Conservation (phyloP, 345 rosid species). For the Cardamine resedifolia region DNA sequence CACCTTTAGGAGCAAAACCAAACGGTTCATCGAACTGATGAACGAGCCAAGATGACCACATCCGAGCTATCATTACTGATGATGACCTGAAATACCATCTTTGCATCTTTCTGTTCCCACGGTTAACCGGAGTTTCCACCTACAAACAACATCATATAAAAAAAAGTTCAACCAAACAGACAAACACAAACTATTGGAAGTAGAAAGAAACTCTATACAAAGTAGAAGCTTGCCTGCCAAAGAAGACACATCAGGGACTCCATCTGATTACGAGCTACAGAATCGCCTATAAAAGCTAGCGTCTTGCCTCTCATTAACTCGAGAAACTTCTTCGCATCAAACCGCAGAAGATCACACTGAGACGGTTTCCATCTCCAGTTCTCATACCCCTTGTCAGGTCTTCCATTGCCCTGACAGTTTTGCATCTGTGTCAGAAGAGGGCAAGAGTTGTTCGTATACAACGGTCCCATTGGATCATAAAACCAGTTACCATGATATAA, state of each 20-base stretch:
- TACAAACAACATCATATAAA: conserved; percentile 34
- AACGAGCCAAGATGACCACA: conserved; percentile 99
- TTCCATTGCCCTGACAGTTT: conserved; percentile 97
- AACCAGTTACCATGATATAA: conserved; percentile 77
- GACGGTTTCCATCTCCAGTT: conserved; percentile 92
- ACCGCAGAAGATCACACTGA: conserved; percentile 79
- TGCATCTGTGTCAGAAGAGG: conserved; percentile 91
- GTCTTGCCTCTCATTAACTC: conserved; percentile 93
- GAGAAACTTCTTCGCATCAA: conserved; percentile 77
- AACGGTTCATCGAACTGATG: conserved; percentile 55
- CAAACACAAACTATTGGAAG: neutral
- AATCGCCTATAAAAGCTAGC: conserved; percentile 84
- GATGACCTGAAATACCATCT: conserved; percentile 72
- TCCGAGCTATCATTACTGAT: conserved; percentile 67
- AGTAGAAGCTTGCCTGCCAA: conserved; percentile 70
- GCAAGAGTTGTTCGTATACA: conserved; percentile 86
- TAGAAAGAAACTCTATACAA: neutral
- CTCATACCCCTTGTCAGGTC: conserved; percentile 84
- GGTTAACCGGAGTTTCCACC: conserved; percentile 85
- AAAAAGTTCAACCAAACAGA: neutral
- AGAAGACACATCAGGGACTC: conserved; percentile 93
- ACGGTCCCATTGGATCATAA: conserved; percentile 72
- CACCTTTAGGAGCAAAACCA: conserved; percentile 70
- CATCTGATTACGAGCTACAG: conserved; percentile 98
- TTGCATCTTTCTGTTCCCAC: conserved; percentile 85